Conservation (phyloP, 192 early-diverging fungal species). For the Jimgerdemannia flammicorona region DNA sequence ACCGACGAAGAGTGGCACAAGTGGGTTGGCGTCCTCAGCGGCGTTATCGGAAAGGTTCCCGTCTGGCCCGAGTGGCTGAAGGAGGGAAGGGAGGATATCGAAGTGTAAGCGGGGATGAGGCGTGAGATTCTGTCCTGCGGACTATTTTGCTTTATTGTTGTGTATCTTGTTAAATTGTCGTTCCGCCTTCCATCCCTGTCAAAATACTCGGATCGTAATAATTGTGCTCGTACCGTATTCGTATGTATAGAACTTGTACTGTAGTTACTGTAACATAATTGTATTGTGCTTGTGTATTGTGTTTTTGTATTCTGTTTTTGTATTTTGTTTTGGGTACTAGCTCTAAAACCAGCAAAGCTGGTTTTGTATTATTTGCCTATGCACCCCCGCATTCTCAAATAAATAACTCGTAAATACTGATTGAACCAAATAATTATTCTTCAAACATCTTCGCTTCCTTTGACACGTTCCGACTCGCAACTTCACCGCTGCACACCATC, state of each 20-base stretch:
- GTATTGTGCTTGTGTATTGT: background rate
- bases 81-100: background rate
- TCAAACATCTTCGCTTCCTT: too few species aligned
- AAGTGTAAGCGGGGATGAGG: background rate
- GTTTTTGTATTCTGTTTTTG: background rate
- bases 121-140: background rate
- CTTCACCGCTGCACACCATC: too few species aligned
- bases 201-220: background rate
- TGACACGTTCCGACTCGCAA: too few species aligned
- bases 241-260: background rate
- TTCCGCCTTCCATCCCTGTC: background rate
- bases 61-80: background rate
- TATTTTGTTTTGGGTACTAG: background rate
- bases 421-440: background rate
- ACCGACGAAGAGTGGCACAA: conserved; percentile 6
- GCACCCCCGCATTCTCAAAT: background rate
- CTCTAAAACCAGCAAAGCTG: too few species aligned
- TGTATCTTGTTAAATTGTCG: too few species aligned
- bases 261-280: background rate
- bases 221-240: background rate
- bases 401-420: background rate
- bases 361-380: too few species aligned
- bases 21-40: conserved; percentile 17
- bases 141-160: background rate
- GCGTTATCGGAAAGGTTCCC: background rate